A percentile compares a stretch with the other conserved stretches of the same genome.
These are phyloP conservation scores for Dothideomycetes sp. DNA, from an alignment of 2,329 filamentous ascomycete species.

Conservation along the genomic window DNA sequence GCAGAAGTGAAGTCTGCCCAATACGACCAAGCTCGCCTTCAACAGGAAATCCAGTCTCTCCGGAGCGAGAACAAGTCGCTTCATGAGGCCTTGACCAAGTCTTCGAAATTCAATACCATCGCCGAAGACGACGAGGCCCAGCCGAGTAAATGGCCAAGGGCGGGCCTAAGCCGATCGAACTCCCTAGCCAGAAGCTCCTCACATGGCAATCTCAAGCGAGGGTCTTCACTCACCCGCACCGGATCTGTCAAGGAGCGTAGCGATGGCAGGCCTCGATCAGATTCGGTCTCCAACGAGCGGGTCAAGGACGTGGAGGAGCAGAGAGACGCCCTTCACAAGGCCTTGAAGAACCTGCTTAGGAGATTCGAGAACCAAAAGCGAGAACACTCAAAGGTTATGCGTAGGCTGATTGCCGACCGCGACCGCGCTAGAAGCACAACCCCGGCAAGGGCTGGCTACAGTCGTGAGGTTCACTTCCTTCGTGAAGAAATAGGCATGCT, in stretches of 20 bases:
- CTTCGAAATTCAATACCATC: slow-evolving; percentile 45
- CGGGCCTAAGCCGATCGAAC: slow-evolving; percentile 33
- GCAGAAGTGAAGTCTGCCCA: slow-evolving; percentile 60
- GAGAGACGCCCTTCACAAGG: slow-evolving; percentile 80
- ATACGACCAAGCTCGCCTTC: slow-evolving; percentile 74
- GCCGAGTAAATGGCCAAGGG: slow-evolving; percentile 16
- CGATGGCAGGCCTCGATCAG: slow-evolving; percentile 29
- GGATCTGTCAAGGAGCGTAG: slow-evolving; percentile 27
- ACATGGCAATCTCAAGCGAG: slow-evolving; percentile 18
- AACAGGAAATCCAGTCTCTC: slow-evolving; percentile 70
- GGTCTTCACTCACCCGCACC: slow-evolving; percentile 17
- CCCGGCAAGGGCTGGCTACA: slow-evolving; percentile 67
- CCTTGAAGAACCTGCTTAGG: slow-evolving; percentile 73
- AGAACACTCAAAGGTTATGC: slow-evolving; percentile 73
- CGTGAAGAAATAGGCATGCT: slow-evolving; percentile 77
- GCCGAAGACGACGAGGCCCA: slow-evolving; percentile 37
- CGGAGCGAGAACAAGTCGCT: slow-evolving; percentile 38
- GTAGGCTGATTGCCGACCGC: slow-evolving; percentile 64
- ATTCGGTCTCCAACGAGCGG: slow-evolving; percentile 34
- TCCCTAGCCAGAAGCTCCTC: slow-evolving; percentile 50
- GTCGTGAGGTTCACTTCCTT: slow-evolving; percentile 68
- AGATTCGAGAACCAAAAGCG: slow-evolving; percentile 76
- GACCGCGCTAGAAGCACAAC: slow-evolving; percentile 55
- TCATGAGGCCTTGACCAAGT: slow-evolving; percentile 30
- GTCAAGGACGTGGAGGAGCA: slow-evolving; percentile 89